phyloP scores from a whole-genome alignment of 768 basidiomycete genomes.

The Amanita inopinata region DNA sequence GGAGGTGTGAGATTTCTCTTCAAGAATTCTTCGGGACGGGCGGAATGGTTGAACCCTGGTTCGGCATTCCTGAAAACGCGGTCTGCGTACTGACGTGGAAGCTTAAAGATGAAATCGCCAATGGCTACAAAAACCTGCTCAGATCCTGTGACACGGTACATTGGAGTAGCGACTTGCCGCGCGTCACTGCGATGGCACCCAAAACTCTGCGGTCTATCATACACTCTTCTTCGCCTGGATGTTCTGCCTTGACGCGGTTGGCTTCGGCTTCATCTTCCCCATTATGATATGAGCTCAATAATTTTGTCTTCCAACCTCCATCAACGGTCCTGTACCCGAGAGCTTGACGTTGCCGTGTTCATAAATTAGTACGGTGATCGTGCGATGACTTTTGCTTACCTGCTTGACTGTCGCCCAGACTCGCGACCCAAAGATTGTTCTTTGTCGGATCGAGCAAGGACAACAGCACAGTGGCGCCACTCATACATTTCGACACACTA shows the following conservation, averaged over 20 bases:
- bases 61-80: constrained; percentile 34
- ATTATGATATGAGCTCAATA: constrained; percentile 43
- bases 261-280: constrained; percentile 34
- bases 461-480: constrained; percentile 41
- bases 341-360: constrained; percentile 22
- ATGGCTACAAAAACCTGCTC: constrained; percentile 26
- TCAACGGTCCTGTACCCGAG: constrained; percentile 26
- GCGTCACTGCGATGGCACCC: constrained; percentile 46
- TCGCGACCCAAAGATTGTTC: constrained; percentile 44
- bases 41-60: constrained; percentile 26
- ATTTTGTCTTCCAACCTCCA: constrained; percentile 27
- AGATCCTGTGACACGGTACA: not conserved
- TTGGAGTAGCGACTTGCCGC: constrained; percentile 25
- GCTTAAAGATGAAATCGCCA: constrained; percentile 46
- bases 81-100: constrained; percentile 36
- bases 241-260: constrained; percentile 29
- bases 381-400: constrained; percentile 22
- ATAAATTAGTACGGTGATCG: not conserved
- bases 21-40: constrained; percentile 31
- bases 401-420: constrained; percentile 47
- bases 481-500: constrained; percentile 35
- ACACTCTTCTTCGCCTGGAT: constrained; percentile 37
- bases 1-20: constrained; percentile 42
- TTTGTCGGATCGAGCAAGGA: constrained; percentile 33
- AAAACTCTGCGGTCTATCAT: constrained; percentile 37